Conservation (phyloP, 1,284 basidiomycete genomes). For the Apiotrichum veenhuisii region DNA sequence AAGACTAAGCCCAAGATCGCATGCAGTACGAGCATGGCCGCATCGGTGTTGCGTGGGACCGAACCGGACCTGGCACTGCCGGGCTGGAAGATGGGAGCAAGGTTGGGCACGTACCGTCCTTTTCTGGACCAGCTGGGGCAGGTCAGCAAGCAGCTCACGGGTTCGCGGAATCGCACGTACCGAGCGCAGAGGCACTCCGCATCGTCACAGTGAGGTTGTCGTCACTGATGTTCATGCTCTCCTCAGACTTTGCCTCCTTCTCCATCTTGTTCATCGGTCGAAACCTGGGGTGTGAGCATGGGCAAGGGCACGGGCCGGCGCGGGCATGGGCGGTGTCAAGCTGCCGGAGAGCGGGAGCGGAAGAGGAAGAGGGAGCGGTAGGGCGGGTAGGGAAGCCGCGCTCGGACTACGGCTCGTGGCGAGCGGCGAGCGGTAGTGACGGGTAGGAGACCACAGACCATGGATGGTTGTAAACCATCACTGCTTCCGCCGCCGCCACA, state of each 20-base stretch:
- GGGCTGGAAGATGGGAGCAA: too few relatives aligned
- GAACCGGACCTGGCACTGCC: not conserved
- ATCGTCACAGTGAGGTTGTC: conserved; percentile 76
- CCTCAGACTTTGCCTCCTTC: conserved; percentile 81
- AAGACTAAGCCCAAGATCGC: too few relatives aligned
- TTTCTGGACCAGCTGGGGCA: conserved; percentile 47
- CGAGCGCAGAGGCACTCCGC: conserved; percentile 64
- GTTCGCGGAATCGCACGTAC: conserved; percentile 52
- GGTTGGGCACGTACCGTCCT: conserved; percentile 40
- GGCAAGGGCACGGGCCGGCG: not conserved
- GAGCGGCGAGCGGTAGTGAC: too few relatives aligned
- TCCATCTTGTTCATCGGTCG: conserved; percentile 93
- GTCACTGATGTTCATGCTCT: conserved; percentile 77
- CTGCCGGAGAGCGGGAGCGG: not conserved
- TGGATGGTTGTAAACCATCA: too few relatives aligned
- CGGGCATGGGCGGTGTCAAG: not conserved
- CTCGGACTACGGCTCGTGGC: too few relatives aligned
- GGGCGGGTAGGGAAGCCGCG: too few relatives aligned
- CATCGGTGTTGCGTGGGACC: not conserved
- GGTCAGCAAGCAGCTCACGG: conserved; percentile 9
- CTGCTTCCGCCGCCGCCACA: too few relatives aligned
- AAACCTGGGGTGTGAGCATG: conserved; percentile 59
- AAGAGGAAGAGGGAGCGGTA: not conserved
- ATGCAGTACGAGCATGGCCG: too few relatives aligned
- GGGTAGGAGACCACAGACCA: too few relatives aligned